Evolutionary conservation across 495 filamentous ascomycete species (phyloP), one percentile per base, ranked within the genome.

Genomic region (Talaromyces thailandensis): DNA sequence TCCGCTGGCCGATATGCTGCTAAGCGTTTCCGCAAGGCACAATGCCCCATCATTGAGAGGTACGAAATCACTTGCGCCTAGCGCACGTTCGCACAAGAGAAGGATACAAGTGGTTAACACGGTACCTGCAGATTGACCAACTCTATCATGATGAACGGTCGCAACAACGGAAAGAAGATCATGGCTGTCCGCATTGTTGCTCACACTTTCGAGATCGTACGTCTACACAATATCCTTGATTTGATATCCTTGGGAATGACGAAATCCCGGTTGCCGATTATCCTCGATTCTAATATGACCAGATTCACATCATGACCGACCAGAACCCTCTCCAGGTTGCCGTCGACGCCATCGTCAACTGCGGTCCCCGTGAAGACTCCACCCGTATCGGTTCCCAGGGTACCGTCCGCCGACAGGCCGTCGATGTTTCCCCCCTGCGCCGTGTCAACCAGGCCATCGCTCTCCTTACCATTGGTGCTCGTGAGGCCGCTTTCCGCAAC

Each of bases 151-250:
- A 98, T 98, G 95, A 96, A 99, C 86, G 94, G 94, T 76, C 95
- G 94, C 81, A 99, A 99, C 88, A 98, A 96, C 90, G 94, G 94
- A 81, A 99, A 99, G 89, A 99, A 99, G 91, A 88, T 98, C 67
- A 96, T 95, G 91, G 95, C 94, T 75, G 92, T 97, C 77, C 92
- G 94, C 78, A 99, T 99, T 66, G 93, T 99, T 72, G 93, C 93
- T 65, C 94, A 99, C 82, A 79, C 93, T 69, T 99, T 99, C 80
- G 95, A 97, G 83, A 98, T 99, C 76, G 92, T 96, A 86, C 80
- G 92, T 85, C 23, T 29, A 51, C 12, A n/a, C 12, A n/a, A 16
- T 14, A 60, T 60, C 35, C 8, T 43, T 35, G 16, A 18, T 51
- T 43, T 35, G 16, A 18, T 51, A 51, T 62, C n/a, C 64, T 59